Evolutionary conservation across 345 rosid genomes (phyloP), one percentile per base, ranked within the genome.

Genomic region (Punica granatum): DNA sequence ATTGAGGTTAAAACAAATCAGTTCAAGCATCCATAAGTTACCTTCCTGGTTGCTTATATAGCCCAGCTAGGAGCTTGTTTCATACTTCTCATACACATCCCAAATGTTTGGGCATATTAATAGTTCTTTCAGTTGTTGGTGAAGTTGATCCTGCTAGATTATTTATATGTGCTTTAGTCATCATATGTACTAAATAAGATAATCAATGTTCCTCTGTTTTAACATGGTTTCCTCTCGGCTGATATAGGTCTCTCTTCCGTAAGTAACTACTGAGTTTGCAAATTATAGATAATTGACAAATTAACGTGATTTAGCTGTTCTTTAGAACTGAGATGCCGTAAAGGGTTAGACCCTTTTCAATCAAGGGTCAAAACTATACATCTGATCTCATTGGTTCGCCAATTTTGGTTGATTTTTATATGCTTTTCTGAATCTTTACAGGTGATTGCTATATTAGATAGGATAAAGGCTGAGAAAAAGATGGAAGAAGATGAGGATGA

Each of bases 401-500:
- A 11, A 4, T 56, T 30, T 34, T 36, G 26, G 49, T 35, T 46
- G 49, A 44, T 62, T 9, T 34, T 36, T 4, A 26, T 25, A 10
- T 46, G 51, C 48, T 41, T 39, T 31, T 8, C 36, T 63, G 12
- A 60, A 23, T 25, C 21, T 63, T 19, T 75, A 81, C 85, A 88
- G 96, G 97, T 82, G 49, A 74, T 93, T 63, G 94, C 90, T 9
- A 86, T 90, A 74, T 78, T 90, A 63, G 97, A 93, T 79, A 87
- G 42, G 69, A 70, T 93, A 68, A 90, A 90, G 85, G 85, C 82
- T 28, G 94, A 85, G 77, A 81, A 86, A 73, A 74, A 83, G 62
- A 70, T 15, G 12, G 49, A 53, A 64, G 69, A 66, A 30, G 69
- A 59, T 63, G 70, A 19, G 65, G 73, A 78, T 46, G 82, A 74